These are phyloP conservation scores for Blastobotrys ciferrii DNA, from an alignment of 1,139 yeast genomes.

Conservation along the genomic window DNA sequence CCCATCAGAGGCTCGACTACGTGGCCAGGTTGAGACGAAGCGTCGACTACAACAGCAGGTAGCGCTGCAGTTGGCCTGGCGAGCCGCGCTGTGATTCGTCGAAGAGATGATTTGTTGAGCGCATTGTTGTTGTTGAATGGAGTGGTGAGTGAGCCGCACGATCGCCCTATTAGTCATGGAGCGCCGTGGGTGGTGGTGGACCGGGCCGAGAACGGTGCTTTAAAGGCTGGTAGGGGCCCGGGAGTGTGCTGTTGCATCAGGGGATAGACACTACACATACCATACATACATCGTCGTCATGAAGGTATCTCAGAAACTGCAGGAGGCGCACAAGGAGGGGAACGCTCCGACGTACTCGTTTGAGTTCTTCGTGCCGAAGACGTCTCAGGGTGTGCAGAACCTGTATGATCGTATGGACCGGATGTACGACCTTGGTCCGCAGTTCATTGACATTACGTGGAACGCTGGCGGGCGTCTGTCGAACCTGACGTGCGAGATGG, in stretches of 20 bases:
- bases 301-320: constrained; percentile 43
- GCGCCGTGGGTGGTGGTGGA: neutral
- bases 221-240: neutral
- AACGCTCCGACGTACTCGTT: constrained; percentile 74
- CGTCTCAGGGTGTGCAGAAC: constrained; percentile 94
- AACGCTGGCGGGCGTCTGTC: constrained; percentile 93
- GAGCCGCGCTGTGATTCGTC: too few species aligned
- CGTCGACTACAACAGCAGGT: too few species aligned
- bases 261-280: neutral
- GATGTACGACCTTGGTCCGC: constrained; percentile 90
- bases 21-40: too few species aligned
- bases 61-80: too few species aligned
- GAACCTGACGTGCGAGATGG: constrained; percentile 82
- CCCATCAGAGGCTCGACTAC: too few species aligned
- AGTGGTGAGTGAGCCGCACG: too few species aligned
- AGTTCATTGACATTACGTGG: constrained; percentile 96
- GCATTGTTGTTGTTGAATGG: too few species aligned
- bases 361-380: constrained; percentile 97
- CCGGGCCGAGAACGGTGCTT: neutral
- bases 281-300: constrained; percentile 25
- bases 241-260: neutral
- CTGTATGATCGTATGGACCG: constrained; percentile 96
- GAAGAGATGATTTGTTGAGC: too few species aligned
- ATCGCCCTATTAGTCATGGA: too few species aligned
- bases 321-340: constrained; percentile 32